These are phyloP conservation scores for Amphicarpaea edgeworthii DNA, from an alignment of 306 rosid species.

Conservation along the genomic window DNA sequence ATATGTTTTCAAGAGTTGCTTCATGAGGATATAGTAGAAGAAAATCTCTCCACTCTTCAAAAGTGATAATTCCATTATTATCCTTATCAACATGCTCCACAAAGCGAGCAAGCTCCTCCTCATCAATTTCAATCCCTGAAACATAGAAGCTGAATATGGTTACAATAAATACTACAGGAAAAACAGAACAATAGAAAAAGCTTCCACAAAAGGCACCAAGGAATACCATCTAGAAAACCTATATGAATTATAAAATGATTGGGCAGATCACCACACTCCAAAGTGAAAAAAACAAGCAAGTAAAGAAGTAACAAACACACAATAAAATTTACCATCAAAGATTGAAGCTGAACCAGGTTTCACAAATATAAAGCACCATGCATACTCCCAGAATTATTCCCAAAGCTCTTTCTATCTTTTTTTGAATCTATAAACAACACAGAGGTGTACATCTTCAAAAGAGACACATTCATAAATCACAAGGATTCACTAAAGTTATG, in stretches of 20 bases:
- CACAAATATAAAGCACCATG: conserved; percentile 17
- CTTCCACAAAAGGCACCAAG: conserved; percentile 10
- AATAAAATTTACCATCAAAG: conserved; percentile 31
- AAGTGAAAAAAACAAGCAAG: conserved; percentile 11
- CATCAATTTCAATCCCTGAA: conserved; percentile 63
- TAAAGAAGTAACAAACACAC: background rate
- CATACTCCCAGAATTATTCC: conserved; percentile 29
- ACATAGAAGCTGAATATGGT: conserved; percentile 43
- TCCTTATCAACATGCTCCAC: conserved; percentile 70
- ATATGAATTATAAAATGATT: background rate
- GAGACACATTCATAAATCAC: background rate
- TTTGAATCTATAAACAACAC: background rate
- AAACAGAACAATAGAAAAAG: conserved; percentile 17
- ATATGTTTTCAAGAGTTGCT: conserved; percentile 65
- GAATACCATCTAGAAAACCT: conserved; percentile 20
- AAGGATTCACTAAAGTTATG: background rate
- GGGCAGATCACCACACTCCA: conserved; percentile 9
- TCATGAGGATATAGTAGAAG: conserved; percentile 69
- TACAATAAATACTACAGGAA: conserved; percentile 39
- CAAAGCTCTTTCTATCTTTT: background rate
- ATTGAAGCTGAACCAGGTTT: conserved; percentile 9
- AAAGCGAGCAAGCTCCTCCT: conserved; percentile 63
- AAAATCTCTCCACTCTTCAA: conserved; percentile 73
- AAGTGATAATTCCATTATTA: conserved; percentile 64
- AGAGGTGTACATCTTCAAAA: background rate